Percentiles rank a stretch among this genome's conserved stretches.
phyloP scores from a whole-genome alignment of 345 rosid species.

The Rhodamnia rubescens region DNA sequence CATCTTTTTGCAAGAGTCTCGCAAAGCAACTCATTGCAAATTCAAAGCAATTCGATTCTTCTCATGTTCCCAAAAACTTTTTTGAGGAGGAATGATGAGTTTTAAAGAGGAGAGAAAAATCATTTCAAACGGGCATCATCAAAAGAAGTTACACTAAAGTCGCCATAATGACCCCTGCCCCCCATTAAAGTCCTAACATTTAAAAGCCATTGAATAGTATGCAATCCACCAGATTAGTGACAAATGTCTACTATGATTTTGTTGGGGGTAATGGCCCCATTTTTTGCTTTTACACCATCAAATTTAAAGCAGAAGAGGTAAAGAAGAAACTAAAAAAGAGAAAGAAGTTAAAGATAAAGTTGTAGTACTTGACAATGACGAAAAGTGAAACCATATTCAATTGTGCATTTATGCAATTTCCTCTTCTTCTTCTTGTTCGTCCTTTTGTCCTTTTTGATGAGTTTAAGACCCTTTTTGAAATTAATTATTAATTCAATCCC shows the following conservation, averaged over 20 bases:
- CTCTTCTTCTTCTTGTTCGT: not conserved
- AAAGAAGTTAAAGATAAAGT: not conserved
- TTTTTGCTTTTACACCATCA: not conserved
- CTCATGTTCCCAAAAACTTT: conserved; percentile 16
- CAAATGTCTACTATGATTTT: conserved; percentile 5
- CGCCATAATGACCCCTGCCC: conserved; percentile 20
- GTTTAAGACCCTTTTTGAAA: not conserved
- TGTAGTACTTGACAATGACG: not conserved
- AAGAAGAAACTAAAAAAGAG: not conserved
- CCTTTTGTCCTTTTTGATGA: not conserved
- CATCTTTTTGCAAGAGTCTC: conserved; percentile 4
- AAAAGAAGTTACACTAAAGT: conserved; percentile 45
- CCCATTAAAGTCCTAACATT: conserved; percentile 19
- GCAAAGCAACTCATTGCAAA: conserved; percentile 7
- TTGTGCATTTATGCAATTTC: not conserved
- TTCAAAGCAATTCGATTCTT: conserved; percentile 4
- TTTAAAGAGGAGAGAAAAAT: conserved; percentile 8
- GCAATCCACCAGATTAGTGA: conserved; percentile 9
- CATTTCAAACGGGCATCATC: conserved; percentile 29
- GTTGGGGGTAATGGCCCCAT: not conserved
- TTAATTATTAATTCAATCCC: not conserved
- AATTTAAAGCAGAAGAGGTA: not conserved
- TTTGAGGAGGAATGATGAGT: conserved; percentile 4
- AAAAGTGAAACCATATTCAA: not conserved
- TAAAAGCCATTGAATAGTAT: not conserved